Base-by-base conservation (phyloP, 192 early-diverging fungal genomes). In the Paraglomus occultum region DNA sequence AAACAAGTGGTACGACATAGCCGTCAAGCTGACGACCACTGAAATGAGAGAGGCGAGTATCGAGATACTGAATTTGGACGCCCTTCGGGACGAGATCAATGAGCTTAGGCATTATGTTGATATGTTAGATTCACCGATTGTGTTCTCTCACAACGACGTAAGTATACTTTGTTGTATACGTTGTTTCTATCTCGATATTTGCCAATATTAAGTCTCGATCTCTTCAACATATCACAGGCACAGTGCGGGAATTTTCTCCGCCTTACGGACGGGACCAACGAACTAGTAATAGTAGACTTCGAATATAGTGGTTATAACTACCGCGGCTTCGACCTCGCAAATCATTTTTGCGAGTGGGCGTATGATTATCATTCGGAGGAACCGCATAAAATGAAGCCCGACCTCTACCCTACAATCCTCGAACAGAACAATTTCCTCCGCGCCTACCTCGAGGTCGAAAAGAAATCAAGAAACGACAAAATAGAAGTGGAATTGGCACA, bases 231-330 rank as follows among this genome's bases (percentile, higher is more conserved):
- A 6, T 46, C 44, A 12, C 67, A 90, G 88, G 73, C 81, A 40
- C 94, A 96, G 80, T 94, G 92, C 71, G 94, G 94, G 44, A 96
- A 96, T 70, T 88, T 96, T 46, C 78, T 96, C n/a, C 79, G 86
- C 49, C 74, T 88, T 20, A 51, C 68, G 22, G 74, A 86, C 22
- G 73, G 63, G 9, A 82, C 77, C 3, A 81, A 78, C 49, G 84
- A 89, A 57, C 75, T 94, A 6, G 87, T 92, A 0, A 81, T 92
- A 0, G 88, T 94, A 12, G 92, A 94, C 62, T 92, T 90, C 70
- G 92, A 92, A 70, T 94, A 94, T 71, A 81, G 89, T 22, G 90
- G 90, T 0, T 92, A 89, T 75, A 92, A 92, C 61, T 85, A 86
- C 65, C 84, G 88, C 12, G 89, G 87, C 18, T 92, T 85, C 51